Percentiles rank a stretch among this genome's conserved stretches.
These are phyloP conservation scores for Aquilaria malaccensis DNA, from an alignment of 345 rosid species.

Conservation along the genomic window DNA sequence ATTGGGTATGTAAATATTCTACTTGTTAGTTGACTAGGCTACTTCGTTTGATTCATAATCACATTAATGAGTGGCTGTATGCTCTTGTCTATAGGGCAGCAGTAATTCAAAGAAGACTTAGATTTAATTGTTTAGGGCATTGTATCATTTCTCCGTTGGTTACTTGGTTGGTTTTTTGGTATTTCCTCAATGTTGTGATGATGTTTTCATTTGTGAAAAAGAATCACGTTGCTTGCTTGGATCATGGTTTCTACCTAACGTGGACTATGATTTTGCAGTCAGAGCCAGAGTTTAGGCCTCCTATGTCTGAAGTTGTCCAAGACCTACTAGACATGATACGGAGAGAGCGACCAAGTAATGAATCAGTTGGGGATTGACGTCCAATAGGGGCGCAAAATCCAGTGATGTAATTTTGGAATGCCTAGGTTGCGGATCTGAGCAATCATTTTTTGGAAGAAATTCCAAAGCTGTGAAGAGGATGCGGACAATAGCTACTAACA, in stretches of 20 bases:
- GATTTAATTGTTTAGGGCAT: no score
- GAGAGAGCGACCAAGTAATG: constrained; percentile 58
- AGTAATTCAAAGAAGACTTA: no score
- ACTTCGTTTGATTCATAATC: no score
- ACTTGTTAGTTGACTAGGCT: no score
- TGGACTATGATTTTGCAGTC: constrained; percentile 36
- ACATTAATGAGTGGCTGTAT: no score
- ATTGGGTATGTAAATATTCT: no score
- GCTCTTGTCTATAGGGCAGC: no score
- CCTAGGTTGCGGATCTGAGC: not conserved
- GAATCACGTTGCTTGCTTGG: no score
- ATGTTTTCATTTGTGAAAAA: no score
- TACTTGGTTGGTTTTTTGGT: no score
- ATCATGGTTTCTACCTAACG: constrained; percentile 3
- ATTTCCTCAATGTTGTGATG: no score
- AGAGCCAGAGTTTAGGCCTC: constrained; percentile 78
- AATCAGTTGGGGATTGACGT: constrained; percentile 40
- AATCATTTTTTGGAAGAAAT: not conserved
- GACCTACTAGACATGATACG: constrained; percentile 76
- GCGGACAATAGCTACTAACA: not conserved
- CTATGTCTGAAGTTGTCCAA: constrained; percentile 94
- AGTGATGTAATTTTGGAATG: constrained; percentile 4
- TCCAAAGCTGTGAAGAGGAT: not conserved
- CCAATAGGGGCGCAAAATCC: not conserved
- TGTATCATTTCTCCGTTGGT: no score